phyloP scores from a whole-genome alignment of 345 rosid species.

The Passiflora organensis region DNA sequence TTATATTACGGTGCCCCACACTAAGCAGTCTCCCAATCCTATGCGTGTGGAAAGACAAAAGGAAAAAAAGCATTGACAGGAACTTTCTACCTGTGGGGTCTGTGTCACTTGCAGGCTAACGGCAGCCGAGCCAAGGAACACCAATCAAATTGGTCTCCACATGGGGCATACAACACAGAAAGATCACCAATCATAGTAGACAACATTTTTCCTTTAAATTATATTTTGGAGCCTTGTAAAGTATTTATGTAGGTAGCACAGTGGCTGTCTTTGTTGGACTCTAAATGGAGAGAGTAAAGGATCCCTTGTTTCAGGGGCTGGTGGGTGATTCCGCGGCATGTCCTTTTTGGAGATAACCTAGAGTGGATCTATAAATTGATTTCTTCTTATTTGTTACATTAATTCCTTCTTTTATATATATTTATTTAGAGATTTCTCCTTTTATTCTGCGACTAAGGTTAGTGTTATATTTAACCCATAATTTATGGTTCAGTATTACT shows the following conservation, averaged over 20 bases:
- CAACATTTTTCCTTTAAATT: not conserved
- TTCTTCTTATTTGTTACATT: too few species aligned
- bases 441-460: too few species aligned
- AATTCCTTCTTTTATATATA: too few species aligned
- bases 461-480: too few species aligned
- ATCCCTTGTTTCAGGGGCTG: constrained; percentile 27
- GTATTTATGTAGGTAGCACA: not conserved
- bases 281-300: not conserved
- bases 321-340: constrained; percentile 35
- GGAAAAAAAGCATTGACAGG: not conserved
- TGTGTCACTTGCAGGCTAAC: not conserved
- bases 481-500: too few species aligned
- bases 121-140: constrained; percentile 33
- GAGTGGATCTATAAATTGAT: constrained; percentile 5
- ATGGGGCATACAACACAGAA: constrained; percentile 21
- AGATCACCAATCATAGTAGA: constrained; percentile 19
- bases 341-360: constrained; percentile 17
- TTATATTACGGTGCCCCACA: constrained; percentile 6
- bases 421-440: too few species aligned
- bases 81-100: constrained; percentile 11
- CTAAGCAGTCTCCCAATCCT: not conserved
- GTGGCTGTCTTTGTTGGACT: constrained; percentile 7
- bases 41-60: constrained; percentile 3
- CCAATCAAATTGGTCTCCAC: constrained; percentile 42
- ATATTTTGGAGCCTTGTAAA: not conserved